These are phyloP conservation scores for Thalassiosira mediterranea DNA, from an alignment of 352 stramenopile genomes.

Conservation along the genomic window DNA sequence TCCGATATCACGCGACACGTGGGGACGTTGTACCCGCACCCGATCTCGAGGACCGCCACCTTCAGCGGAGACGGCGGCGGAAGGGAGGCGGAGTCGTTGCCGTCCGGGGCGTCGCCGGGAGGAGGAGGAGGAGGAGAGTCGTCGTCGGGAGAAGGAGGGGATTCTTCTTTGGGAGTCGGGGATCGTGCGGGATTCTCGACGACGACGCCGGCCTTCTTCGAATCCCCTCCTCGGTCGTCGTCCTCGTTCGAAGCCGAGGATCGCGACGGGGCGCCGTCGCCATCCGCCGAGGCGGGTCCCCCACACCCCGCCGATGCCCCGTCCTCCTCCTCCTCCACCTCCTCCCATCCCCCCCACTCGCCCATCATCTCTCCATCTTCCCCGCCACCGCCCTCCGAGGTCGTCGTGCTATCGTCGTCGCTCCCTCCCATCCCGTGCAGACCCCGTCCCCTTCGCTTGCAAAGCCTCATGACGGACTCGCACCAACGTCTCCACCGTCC, in stretches of 20 bases:
- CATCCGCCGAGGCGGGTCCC: no score
- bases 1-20: slow-evolving; percentile 48
- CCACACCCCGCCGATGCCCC: no score
- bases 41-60: slow-evolving; percentile 59
- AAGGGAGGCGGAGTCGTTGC: neutral
- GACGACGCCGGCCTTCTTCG: no score
- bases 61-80: slow-evolving; percentile 10
- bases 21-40: slow-evolving; percentile 62
- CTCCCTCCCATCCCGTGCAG: neutral
- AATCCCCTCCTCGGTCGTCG: no score
- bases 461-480: slow-evolving; percentile 28
- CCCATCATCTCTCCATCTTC: no score
- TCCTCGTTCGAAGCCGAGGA: no score
- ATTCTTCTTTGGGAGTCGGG: slow-evolving; percentile 6
- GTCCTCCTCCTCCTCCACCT: slow-evolving; percentile 10
- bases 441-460: slow-evolving; percentile 20
- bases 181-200: no score
- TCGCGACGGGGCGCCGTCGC: no score
- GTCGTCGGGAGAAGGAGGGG: neutral
- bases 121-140: no score
- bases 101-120: no score
- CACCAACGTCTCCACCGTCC: slow-evolving; percentile 38
- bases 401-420: neutral
- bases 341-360: slow-evolving; percentile 33
- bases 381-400: no score